Percentiles rank a stretch among this genome's conserved stretches.
These are phyloP conservation scores for Serpula lacrymans DNA, from an alignment of 768 basidiomycete species.

Conservation along the genomic window DNA sequence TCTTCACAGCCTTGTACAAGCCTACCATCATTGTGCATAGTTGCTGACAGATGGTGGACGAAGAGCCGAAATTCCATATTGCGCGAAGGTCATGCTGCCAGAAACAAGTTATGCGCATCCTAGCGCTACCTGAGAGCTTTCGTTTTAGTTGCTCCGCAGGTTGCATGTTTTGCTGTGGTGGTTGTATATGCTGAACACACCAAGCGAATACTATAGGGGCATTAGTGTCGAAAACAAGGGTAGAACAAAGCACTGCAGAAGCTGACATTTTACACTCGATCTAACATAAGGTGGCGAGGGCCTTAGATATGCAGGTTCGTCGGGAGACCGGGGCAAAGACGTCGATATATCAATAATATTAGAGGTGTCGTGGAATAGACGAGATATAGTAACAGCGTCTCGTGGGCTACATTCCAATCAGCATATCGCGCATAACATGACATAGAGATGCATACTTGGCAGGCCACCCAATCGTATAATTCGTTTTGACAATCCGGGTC, in stretches of 20 bases:
- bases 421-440: slow-evolving; percentile 3
- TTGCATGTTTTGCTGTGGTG: slow-evolving; percentile 28
- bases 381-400: slow-evolving; percentile 91
- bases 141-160: slow-evolving; percentile 34
- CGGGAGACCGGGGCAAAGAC: slow-evolving; percentile 85
- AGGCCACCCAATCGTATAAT: slow-evolving; percentile 94
- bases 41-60: slow-evolving; percentile 67
- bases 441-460: slow-evolving; percentile 64
- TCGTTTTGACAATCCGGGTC: slow-evolving; percentile 85
- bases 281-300: slow-evolving; percentile 91
- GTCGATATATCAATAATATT: slow-evolving; percentile 90
- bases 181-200: slow-evolving; percentile 76
- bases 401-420: slow-evolving; percentile 58
- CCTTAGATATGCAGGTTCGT: slow-evolving; percentile 88
- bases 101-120: slow-evolving; percentile 82
- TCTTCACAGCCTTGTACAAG: slow-evolving; percentile 75
- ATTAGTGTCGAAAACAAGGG: slow-evolving; percentile 5
- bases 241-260: slow-evolving; percentile 7
- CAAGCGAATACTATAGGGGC: slow-evolving; percentile 71
- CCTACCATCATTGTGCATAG: slow-evolving; percentile 83
- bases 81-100: slow-evolving; percentile 94
- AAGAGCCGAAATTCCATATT: slow-evolving; percentile 75
- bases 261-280: slow-evolving; percentile 74
- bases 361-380: slow-evolving; percentile 73
- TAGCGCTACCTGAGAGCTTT: slow-evolving; percentile 27